Conservation (phyloP, 805 yeast genomes). For the Saccharomycopsis synnaedendra region DNA sequence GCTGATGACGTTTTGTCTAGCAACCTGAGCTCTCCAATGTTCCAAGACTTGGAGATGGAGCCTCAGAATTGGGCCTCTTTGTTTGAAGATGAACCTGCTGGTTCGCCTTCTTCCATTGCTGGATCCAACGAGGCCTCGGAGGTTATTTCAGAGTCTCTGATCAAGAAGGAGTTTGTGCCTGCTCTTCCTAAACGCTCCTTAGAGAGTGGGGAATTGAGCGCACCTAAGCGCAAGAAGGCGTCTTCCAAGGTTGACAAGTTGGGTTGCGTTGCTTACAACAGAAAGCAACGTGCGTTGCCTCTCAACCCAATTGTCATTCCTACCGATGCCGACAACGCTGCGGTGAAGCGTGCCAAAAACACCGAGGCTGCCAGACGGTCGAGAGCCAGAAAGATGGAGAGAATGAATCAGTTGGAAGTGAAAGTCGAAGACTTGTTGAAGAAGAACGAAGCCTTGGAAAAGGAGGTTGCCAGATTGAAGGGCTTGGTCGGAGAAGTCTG, state of each 20-base stretch:
- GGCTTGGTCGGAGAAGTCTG: conserved; percentile 22
- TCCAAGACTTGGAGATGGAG: conserved; percentile 36
- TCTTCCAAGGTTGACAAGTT: conserved; percentile 45
- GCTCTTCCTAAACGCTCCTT: neutral
- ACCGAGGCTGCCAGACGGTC: conserved; percentile 95
- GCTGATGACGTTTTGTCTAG: conserved; percentile 36
- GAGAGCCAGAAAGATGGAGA: conserved; percentile 83
- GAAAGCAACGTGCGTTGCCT: conserved; percentile 66
- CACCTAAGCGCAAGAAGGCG: conserved; percentile 9
- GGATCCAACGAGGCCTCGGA: neutral
- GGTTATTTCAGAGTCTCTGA: neutral
- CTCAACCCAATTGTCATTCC: conserved; percentile 55
- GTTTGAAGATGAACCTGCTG: conserved; percentile 31
- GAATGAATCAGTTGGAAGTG: conserved; percentile 73
- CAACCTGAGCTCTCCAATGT: conserved; percentile 44
- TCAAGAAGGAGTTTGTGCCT: neutral
- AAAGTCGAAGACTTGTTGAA: conserved; percentile 55
- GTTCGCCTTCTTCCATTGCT: neutral
- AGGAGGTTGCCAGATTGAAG: conserved; percentile 53
- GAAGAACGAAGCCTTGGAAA: conserved; percentile 47
- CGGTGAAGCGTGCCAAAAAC: conserved; percentile 87
- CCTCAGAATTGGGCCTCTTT: conserved; percentile 52
- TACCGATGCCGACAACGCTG: conserved; percentile 49
- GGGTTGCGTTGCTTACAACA: conserved; percentile 66
- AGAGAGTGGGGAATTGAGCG: neutral